These are phyloP conservation scores for Diaporthe eres DNA, from an alignment of 2,329 filamentous ascomycete genomes.

Conservation along the genomic window DNA sequence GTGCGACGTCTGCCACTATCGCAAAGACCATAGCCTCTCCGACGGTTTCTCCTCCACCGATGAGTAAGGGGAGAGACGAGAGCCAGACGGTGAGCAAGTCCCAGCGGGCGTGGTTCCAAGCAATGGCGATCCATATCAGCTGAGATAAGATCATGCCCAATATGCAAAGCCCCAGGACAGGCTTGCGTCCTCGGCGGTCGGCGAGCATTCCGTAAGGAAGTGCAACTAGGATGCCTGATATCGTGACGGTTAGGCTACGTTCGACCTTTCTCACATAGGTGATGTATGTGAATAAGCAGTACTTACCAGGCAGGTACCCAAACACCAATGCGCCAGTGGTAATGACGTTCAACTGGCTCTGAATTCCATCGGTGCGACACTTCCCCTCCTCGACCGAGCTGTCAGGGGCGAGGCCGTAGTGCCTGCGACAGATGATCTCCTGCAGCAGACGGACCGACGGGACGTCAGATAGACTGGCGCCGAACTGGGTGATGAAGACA, in stretches of 20 bases:
- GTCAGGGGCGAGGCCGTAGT: not conserved
- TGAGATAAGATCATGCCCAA: slow-evolving; percentile 35
- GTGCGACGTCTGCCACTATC: slow-evolving; percentile 29
- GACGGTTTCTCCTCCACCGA: slow-evolving; percentile 34
- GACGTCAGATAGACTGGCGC: slow-evolving; percentile 29
- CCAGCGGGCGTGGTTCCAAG: slow-evolving; percentile 16
- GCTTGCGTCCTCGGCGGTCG: slow-evolving; percentile 22
- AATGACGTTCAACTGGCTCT: slow-evolving; percentile 22
- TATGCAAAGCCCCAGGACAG: slow-evolving; percentile 16
- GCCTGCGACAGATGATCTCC: slow-evolving; percentile 32
- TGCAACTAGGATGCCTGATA: slow-evolving; percentile 25
- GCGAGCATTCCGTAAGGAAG: slow-evolving; percentile 22
- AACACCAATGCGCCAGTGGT: slow-evolving; percentile 17
- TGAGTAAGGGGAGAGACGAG: not conserved
- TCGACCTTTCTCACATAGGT: too few relatives aligned
- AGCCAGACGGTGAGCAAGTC: slow-evolving; percentile 24
- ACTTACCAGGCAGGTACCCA: slow-evolving; percentile 34
- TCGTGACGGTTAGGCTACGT: too few relatives aligned
- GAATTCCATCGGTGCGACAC: slow-evolving; percentile 8
- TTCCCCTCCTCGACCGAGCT: not conserved
- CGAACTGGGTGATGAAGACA: slow-evolving; percentile 35
- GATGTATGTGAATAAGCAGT: too few relatives aligned
- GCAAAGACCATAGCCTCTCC: slow-evolving; percentile 36
- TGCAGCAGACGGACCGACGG: slow-evolving; percentile 31
- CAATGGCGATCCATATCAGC: slow-evolving; percentile 20